Base-by-base conservation (phyloP, 208 protist genomes). In the Leishmania amazonensis region DNA sequence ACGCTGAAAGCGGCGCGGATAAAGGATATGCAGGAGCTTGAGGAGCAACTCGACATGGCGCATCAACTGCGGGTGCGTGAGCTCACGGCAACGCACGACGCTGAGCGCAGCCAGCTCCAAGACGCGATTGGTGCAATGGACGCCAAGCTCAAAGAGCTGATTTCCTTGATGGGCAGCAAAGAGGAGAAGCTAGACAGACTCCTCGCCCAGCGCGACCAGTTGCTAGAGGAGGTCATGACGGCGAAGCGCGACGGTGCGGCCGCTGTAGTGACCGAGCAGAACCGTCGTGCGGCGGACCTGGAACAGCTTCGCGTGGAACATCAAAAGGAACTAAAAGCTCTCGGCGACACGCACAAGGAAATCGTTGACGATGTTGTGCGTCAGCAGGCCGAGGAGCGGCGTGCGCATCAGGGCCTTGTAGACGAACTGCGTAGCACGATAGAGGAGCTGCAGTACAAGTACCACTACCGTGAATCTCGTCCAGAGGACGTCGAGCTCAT, bases 401-500 rank as follows among this genome's bases (percentile, higher is more conserved):
- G 49, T 2, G 68, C 64, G 31, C 86, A 94, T 51, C 81, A 89
- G 49, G 65, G 58, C 35, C 19, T 87, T 21, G 51, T 94, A 40
- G 86, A 78, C 31, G 79, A 94, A 76, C 85, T 97, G 38, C 84
- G 81, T 2, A 71, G 58, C 19, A 83, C 80, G 8, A 74, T 92
- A 9, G 85, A 92, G 77, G 89, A 96, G 62, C 85, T 98, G 51
- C 92, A 97, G 78, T 85, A 97, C 84, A 93, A 95, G 81, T 98
- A 98, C 80, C 86, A 94, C 74, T 98, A 95, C 84, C 94, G 97
- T 45, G 97, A 99, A 83, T 98, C 94, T 57, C 86, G 96, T 4
- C 64, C 78, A 24, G 96, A 98, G 85, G 96, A 98, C 79, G 94
- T 98, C 60, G 87, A 90, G 38, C 90, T 96, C 40, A 98, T 97